Base-by-base conservation (phyloP, 352 stramenopile species). In the Ophiocytium majus region DNA sequence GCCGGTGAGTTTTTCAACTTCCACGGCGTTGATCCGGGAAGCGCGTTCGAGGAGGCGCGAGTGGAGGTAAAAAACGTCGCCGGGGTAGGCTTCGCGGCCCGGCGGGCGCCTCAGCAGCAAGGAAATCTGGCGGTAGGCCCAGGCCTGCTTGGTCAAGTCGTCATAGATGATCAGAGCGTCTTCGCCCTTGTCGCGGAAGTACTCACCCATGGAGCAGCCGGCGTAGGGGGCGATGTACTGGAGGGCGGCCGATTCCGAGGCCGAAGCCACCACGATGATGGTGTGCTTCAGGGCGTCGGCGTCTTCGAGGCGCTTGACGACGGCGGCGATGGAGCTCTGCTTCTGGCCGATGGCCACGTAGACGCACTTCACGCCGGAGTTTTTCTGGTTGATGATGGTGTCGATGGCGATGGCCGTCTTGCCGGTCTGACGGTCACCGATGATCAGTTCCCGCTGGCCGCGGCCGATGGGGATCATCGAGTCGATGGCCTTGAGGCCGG, bases 101-200 rank as follows among this genome's bases (percentile, higher is more conserved):
- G 94, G 94, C 89, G 94, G 94, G 93, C 94, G 93, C 93, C 93
- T 92, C 86, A 97, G 92, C 80, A 97, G 91, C 64, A 97, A 91
- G 50, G 93, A 96, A 93, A 97, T 97, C 92, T 97, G 50, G 82
- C 88, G 88, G 84, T 91, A 91, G 49, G 88, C 88, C 17, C 91
- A 87, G 34, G 90, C 94, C 89, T 97, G 94, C 91, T 97, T 97
- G 87, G 93, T 96, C 28, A 97, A 90, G 91, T 97, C 94, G 89
- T 97, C 94, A 87, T 97, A 97, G 89, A 96, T 96, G 88, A 97
- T 97, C 63, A 97, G 93, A 84, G 94, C 94, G 84, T 97, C 93
- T 90, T 94, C 96, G 86, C 93, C 93, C 76, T 93, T 95, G 90
- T 97, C 93, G 89, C 93, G 91, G 91, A 97, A 97, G 90, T 93